Base-by-base conservation (phyloP, 1,139 yeast genomes). In the Geotrichum histeridarum region DNA sequence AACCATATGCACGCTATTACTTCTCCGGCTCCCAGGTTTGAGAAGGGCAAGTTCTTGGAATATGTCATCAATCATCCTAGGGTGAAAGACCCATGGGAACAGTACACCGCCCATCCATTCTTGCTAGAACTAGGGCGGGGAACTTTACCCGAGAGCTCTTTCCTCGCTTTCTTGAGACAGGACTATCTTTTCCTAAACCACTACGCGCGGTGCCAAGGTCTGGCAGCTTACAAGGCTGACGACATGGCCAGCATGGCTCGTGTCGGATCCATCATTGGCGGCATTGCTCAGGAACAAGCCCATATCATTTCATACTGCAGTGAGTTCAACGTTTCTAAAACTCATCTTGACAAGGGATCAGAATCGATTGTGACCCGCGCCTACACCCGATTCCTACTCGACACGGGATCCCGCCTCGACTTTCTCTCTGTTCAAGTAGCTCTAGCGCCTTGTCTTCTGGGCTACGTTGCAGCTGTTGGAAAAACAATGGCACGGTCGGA, bases 401-500 rank as follows among this genome's bases (percentile, higher is more conserved):
- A 78, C 38, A 70, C 83, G 8, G 84, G 85, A 1, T 70, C 72
- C 36, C 71, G 68, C 42, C 74, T 77, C 15, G 85, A 83, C 64
- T 85, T 83, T 77, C 68, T 83, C 39, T 86, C 84, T 27, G 76
- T 84, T 50, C 80, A 81, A 57, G 77, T 83, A 6, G 87, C 94
- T 0, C 69, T 86, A 51, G 79, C 90, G 1, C 95, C 96, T 0
- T 87, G 95, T 67, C 70, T 86, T 44, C 79, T 83, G 65, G 96
- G 95, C 0, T 86, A 85, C 66, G 78, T 78, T 39, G 78, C 80
- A 55, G 83, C 86, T 0, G 81, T 79, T 2, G 12, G 12, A 27
- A 41, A 41, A 18, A 39, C 33, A 14, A 30, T 48, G n/a, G 39
- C 51, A 37, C 42, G 39, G 42, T 61, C 15, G 56, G 56, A 9